Evolutionary conservation across 495 filamentous ascomycete species (phyloP), one percentile per base, ranked within the genome.

Genomic region (Podospora bellae-mahoneyi): DNA sequence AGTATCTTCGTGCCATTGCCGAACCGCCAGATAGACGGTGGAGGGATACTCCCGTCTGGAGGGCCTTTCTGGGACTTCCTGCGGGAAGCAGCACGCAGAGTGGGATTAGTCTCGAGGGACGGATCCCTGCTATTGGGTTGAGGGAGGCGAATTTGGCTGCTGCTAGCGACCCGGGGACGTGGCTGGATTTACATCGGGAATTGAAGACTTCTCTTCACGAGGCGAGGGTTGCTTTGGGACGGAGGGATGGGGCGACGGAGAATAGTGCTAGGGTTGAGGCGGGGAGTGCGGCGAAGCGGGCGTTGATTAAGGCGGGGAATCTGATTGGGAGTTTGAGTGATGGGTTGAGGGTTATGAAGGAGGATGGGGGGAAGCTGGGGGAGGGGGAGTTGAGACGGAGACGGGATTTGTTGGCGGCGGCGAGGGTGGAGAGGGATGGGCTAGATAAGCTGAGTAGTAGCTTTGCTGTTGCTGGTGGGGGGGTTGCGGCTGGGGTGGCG

Each of bases 381-480:
- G 91, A 95, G 0, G 95, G 95, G n/a, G 95, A 99, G 82, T 75
- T 96, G 5, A 84, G 93, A 26, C 80, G 96, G 30, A 79, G 95
- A 65, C 87, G 86, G 65, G 96, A 98, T 78, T 77, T 97, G 64
- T 77, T 99, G 6, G 84, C 87, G 3, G 88, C 87, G 57, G 92
- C 92, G 34, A 83, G 87, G 75, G 91, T 92, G 75, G 95, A 98
- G 79, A 87, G 88, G 65, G 94, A 97, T 67, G 92, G 91, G 6
- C 74, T 98, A 72, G 95, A 98, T 74, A 88, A 90, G 71, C 78
- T 97, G 65, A 84, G 91, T 67, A 88, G 89, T 73, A 88, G 87
- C 28, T 87, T 95, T 79, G 88, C 89, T 19, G 82, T 81, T 1
- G 67, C 54, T n/a, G 66, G 66, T 58, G 74, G 67, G 3, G 70